Base-by-base conservation (phyloP, 2,329 filamentous ascomycete species). In the Colletotrichum sp. region DNA sequence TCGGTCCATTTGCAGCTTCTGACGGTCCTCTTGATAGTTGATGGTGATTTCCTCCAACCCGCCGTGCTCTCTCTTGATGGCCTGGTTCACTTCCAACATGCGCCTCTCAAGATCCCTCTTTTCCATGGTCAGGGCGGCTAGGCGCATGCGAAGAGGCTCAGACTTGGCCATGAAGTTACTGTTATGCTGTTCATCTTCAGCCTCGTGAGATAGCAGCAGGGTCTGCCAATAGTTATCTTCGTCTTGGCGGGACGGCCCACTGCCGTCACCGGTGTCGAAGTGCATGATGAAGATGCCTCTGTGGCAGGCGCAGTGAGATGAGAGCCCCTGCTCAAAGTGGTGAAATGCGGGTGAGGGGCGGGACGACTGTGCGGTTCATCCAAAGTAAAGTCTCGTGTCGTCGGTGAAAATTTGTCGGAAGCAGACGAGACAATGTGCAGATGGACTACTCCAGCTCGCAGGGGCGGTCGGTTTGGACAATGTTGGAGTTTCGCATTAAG, bases 141-240 rank as follows among this genome's bases (percentile, higher is more conserved):
- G 15, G 18, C 70, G 64, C 32, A 26, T 7, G 18, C 55, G 66
- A 26, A 36, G 21, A 8, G 44, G 24, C n/a, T 64, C 59, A 10
- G 74, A 52, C 21, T 49, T 76, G 26, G 26, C 32, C 32, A 76
- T 34, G 44, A 74, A 69, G 7, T 65, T 34, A 8, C 18, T 7
- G 13, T 74, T 64, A n/a, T 57, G 26, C 9, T 32, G 57, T 7
- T 76, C 71, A 8, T 73, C 74, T 21, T 73, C 70, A 15, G 55
- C n/a, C 28, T 76, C 65, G 4, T 69, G 57, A 44, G 71, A 10
- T 8, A 60, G 6, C 21, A 28, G 44, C 21, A 76, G 12, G 21
- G 74, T 64, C 18, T 69, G 57, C 64, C 70, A 76, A 49, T 76
- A 76, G 34, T 68, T 73, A 15, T 76, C 70, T n/a, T 76, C 74